Evolutionary conservation across 257 asterid genomes (phyloP).

Genomic region (Capsicum baccatum): DNA sequence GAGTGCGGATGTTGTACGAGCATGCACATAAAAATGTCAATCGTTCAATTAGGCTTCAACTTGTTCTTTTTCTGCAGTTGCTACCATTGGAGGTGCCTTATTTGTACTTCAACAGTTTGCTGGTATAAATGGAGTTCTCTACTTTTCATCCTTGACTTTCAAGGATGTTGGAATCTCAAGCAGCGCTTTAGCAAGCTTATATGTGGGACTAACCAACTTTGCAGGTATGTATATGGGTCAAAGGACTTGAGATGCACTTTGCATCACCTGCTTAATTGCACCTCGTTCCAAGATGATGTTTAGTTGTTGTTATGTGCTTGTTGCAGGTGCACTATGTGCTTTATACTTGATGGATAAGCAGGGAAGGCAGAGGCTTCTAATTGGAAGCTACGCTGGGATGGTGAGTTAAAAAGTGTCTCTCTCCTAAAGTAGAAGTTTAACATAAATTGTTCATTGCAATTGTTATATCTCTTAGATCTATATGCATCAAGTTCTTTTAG

Average conservation of each 20-base stretch:
- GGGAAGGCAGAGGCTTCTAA: slow-evolving; percentile 75
- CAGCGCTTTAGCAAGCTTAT: slow-evolving; percentile 74
- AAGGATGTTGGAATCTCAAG: slow-evolving; percentile 77
- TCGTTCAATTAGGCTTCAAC: slow-evolving; percentile 15
- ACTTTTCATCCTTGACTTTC: slow-evolving; percentile 85
- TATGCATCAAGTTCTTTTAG: background rate
- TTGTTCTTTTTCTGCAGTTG: slow-evolving; percentile 60
- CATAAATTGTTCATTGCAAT: background rate
- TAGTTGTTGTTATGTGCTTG: slow-evolving; percentile 31
- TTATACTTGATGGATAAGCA: slow-evolving; percentile 80
- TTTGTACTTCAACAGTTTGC: slow-evolving; percentile 84
- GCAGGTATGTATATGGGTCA: slow-evolving; percentile 56
- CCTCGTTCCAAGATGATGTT: slow-evolving; percentile 1
- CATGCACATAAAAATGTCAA: background rate
- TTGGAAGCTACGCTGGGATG: slow-evolving; percentile 91
- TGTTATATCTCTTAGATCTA: background rate
- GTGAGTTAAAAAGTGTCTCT: slow-evolving; percentile 41
- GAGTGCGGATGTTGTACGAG: background rate
- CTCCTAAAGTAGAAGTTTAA: background rate
- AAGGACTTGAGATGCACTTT: background rate
- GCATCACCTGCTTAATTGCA: background rate
- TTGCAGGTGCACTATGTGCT: slow-evolving; percentile 76
- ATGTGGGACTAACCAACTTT: slow-evolving; percentile 70
- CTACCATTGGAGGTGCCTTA: slow-evolving; percentile 79
- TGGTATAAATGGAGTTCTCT: slow-evolving; percentile 88